Conservation (phyloP, 805 yeast genomes). For the Metschnikowia bowlesiae region DNA sequence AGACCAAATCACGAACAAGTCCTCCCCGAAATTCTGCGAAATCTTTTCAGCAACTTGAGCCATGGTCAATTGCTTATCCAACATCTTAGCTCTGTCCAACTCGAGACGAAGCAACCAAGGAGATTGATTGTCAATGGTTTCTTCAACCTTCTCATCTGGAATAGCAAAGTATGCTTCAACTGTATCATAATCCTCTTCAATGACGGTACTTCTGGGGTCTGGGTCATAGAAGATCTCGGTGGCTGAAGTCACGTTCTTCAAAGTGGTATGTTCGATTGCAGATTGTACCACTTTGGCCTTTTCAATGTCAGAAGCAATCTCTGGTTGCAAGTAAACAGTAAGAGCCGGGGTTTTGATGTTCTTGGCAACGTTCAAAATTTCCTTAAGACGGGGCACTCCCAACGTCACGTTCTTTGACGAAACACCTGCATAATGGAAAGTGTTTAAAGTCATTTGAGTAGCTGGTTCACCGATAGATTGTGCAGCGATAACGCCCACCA, state of each 20-base stretch:
- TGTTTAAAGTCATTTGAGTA: conserved; percentile 91
- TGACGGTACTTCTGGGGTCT: conserved; percentile 94
- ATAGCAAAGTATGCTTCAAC: conserved; percentile 96
- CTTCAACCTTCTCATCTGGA: conserved; percentile 97
- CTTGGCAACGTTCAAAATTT: conserved; percentile 96
- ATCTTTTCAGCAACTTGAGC: conserved; percentile 96
- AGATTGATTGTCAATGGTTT: conserved; percentile 87
- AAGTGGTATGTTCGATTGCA: conserved; percentile 93
- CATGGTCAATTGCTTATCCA: conserved; percentile 96
- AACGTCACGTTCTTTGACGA: conserved; percentile 98
- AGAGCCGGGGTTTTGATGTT: conserved; percentile 99
- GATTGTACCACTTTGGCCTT: conserved; percentile 93
- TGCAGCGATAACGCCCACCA: conserved; percentile 97
- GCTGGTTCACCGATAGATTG: conserved; percentile 99
- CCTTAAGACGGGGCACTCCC: conserved; percentile 99
- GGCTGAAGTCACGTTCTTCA: conserved; percentile 93
- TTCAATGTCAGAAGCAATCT: conserved; percentile 82
- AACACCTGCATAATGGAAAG: conserved; percentile 99
- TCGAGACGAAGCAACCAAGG: conserved; percentile 98
- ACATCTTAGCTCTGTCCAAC: conserved; percentile 97
- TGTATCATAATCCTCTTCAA: conserved; percentile 94
- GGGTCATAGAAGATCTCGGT: conserved; percentile 98
- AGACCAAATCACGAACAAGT: conserved; percentile 96
- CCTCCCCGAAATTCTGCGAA: conserved; percentile 88
- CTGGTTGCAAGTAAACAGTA: conserved; percentile 84